Conservation (phyloP, 2,329 filamentous ascomycete genomes). For the Hymenoscyphus albidus region DNA sequence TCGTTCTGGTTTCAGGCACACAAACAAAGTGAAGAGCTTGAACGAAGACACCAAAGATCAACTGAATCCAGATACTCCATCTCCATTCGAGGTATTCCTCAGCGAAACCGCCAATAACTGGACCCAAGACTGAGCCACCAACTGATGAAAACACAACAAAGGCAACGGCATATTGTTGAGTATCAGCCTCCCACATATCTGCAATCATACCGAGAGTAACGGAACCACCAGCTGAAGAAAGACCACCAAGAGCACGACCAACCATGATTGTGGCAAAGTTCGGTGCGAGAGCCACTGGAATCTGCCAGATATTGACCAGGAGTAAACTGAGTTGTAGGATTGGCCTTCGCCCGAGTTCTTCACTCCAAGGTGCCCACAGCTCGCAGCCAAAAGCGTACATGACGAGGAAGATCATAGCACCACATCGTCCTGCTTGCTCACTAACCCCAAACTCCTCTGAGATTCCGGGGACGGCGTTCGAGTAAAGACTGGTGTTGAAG, state of each 20-base stretch:
- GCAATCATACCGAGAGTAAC: conserved; percentile 74
- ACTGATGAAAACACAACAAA: conserved; percentile 78
- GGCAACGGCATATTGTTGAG: conserved; percentile 71
- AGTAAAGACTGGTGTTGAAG: conserved; percentile 73
- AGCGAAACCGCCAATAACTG: conserved; percentile 74
- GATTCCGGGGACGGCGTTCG: conserved; percentile 64
- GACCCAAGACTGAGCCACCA: conserved; percentile 70
- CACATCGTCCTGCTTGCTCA: conserved; percentile 63
- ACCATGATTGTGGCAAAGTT: conserved; percentile 70
- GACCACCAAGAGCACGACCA: conserved; percentile 65
- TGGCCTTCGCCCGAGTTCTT: conserved; percentile 75
- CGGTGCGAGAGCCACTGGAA: conserved; percentile 67
- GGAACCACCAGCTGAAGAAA: conserved; percentile 68
- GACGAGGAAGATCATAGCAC: conserved; percentile 75
- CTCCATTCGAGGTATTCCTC: conserved; percentile 65
- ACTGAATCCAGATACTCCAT: conserved; percentile 81
- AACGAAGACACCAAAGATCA: conserved; percentile 70
- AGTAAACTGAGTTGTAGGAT: conserved; percentile 70
- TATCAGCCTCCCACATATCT: conserved; percentile 67
- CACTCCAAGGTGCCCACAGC: conserved; percentile 83
- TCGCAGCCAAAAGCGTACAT: conserved; percentile 83
- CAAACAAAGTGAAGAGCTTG: conserved; percentile 63
- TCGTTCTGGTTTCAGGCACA: conserved; percentile 75
- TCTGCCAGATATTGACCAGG: conserved; percentile 73
- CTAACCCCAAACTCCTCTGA: conserved; percentile 64